Evolutionary conservation across 495 filamentous ascomycete genomes (phyloP).

Genomic region (Aspergillus sparsus): DNA sequence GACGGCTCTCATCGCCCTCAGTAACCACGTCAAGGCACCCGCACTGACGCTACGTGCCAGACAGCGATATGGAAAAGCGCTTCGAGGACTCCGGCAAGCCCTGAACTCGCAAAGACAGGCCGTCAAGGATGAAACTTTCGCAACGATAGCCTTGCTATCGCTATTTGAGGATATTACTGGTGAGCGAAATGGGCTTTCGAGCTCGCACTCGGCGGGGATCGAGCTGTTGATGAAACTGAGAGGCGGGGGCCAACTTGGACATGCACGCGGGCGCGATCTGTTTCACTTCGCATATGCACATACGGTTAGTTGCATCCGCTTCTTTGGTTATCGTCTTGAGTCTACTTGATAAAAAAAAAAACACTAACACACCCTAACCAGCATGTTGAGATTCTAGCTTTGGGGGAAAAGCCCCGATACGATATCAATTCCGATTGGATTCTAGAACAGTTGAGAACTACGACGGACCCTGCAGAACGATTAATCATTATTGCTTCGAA

Average conservation of each 20-base stretch:
- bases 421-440: conserved; percentile 37
- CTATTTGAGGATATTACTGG: conserved; percentile 46
- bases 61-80: conserved; percentile 38
- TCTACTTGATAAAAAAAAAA: conserved; percentile 12
- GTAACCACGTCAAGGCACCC: conserved; percentile 34
- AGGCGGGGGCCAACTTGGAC: conserved; percentile 34
- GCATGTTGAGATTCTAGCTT: conserved; percentile 43
- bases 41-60: conserved; percentile 36
- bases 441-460: conserved; percentile 29
- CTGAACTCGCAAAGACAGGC: conserved; percentile 34
- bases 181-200: conserved; percentile 41
- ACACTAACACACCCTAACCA: conserved; percentile 11
- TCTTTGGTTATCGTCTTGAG: not conserved
- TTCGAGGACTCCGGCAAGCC: conserved; percentile 35
- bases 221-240: conserved; percentile 43
- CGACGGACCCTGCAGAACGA: conserved; percentile 37
- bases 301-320: conserved; percentile 31
- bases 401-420: conserved; percentile 39
- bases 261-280: conserved; percentile 41
- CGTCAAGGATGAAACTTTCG: conserved; percentile 45
- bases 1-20: conserved; percentile 40
- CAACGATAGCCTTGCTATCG: conserved; percentile 41
- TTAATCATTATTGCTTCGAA: conserved; percentile 40
- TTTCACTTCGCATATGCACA: conserved; percentile 47
- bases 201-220: conserved; percentile 47